Evolutionary conservation across 2,329 filamentous ascomycete genomes (phyloP).

Genomic region (Aspergillus carbonarius): DNA sequence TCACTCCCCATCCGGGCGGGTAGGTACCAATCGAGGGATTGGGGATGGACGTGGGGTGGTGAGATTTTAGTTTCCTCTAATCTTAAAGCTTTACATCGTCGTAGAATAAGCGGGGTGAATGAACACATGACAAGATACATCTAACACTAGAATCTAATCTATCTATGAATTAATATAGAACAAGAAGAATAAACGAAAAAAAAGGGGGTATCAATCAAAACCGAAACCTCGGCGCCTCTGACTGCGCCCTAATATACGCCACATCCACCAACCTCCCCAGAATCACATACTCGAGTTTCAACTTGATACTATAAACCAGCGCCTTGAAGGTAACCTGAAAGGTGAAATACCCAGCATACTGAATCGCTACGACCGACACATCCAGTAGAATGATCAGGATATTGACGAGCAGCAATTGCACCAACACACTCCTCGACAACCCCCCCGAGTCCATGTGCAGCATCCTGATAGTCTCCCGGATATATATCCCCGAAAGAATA

Average conservation of each 20-base stretch:
- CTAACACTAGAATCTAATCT: neutral
- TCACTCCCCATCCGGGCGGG: too few relatives aligned
- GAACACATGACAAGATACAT: neutral
- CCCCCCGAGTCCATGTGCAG: constrained; percentile 44
- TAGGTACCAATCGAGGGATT: too few relatives aligned
- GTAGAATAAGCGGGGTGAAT: too few relatives aligned
- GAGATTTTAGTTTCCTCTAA: too few relatives aligned
- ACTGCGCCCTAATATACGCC: constrained; percentile 12
- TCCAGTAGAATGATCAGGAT: constrained; percentile 48
- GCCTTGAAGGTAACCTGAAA: constrained; percentile 47
- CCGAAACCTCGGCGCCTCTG: constrained; percentile 5
- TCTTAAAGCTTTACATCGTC: too few relatives aligned
- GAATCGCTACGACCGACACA: constrained; percentile 40
- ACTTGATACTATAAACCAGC: constrained; percentile 48
- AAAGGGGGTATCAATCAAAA: neutral
- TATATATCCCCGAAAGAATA: constrained; percentile 53
- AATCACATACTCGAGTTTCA: constrained; percentile 50
- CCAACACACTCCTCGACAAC: constrained; percentile 38
- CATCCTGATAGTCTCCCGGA: constrained; percentile 52
- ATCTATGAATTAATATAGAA: too few relatives aligned
- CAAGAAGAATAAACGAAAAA: neutral
- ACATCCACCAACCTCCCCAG: constrained; percentile 40
- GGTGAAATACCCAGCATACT: constrained; percentile 43
- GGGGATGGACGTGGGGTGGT: too few relatives aligned
- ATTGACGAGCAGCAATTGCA: constrained; percentile 50